These are phyloP conservation scores for Psilocybe cubensis DNA, from an alignment of 768 basidiomycete genomes.

Conservation along the genomic window DNA sequence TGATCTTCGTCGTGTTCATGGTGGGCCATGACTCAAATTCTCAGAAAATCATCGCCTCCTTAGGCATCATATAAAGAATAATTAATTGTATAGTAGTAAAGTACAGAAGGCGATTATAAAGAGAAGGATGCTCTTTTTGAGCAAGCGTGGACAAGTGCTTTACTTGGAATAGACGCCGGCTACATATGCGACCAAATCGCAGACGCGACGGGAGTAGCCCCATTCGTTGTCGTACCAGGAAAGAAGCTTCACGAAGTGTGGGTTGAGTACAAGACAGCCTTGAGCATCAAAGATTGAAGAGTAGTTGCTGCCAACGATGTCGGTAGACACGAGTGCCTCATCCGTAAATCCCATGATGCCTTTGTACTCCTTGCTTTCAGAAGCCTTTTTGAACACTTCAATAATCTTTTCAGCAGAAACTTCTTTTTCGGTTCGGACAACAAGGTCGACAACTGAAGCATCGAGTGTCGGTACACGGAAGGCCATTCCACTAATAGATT, in stretches of 20 bases:
- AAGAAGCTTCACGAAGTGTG: constrained; percentile 91
- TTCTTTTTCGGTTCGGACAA: constrained; percentile 85
- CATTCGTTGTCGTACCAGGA: constrained; percentile 94
- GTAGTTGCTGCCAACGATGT: constrained; percentile 88
- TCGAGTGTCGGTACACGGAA: constrained; percentile 98
- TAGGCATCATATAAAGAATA: too few species aligned
- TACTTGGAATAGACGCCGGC: constrained; percentile 58
- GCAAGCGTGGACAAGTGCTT: too few species aligned
- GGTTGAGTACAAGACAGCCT: constrained; percentile 86
- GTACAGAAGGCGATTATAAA: too few species aligned
- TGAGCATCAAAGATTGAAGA: constrained; percentile 90
- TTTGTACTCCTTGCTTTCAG: constrained; percentile 72
- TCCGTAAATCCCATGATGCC: constrained; percentile 91
- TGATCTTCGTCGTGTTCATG: too few species aligned
- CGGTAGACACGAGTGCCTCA: constrained; percentile 90
- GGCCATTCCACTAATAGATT: constrained; percentile 69
- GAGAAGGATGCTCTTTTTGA: too few species aligned
- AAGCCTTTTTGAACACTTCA: constrained; percentile 77
- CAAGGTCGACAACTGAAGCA: constrained; percentile 97
- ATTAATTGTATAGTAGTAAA: too few species aligned
- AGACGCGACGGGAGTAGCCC: constrained; percentile 89
- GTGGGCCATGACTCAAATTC: too few species aligned
- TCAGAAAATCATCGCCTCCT: too few species aligned
- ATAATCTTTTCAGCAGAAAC: constrained; percentile 92
- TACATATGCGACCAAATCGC: constrained; percentile 79